Evolutionary conservation across 805 yeast species (phyloP), one percentile per base, ranked within the genome.

Genomic region (Kodamaea jinghongensis): DNA sequence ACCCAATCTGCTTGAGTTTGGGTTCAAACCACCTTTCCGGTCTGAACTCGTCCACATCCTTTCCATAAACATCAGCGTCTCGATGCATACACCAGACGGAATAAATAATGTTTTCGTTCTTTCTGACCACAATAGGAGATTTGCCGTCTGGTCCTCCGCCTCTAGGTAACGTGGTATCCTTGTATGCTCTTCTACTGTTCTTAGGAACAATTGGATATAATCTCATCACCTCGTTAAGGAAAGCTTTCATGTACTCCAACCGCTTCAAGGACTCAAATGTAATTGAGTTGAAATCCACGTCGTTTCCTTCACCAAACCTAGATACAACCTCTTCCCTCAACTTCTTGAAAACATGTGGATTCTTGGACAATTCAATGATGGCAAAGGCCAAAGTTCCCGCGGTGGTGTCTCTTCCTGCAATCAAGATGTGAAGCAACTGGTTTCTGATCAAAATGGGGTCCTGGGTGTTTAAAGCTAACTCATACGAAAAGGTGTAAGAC

Each of bases 391-490:
- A 63, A 23, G 72, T 56, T 3, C 73, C 69, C 6, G 80, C 79
- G 8, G 81, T 75, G 34, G 80, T 75, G 49, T 76, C 80, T 49
- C 81, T 64, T 22, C 79, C 79, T n/a, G 81, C 81, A 13, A 75
- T 53, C 41, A 75, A 61, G 41, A 76, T 68, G 49, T 73, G 74
- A 52, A 75, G 60, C 28, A 73, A 60, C 56, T 76, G 79, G 52
- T 73, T 77, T 35, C 79, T 62, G 43, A 75, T 67, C 12, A 65
- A 62, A 37, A 44, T 55, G 13, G 75, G 73, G 48, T 76, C 71
- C 40, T 69, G 61, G 11, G 78, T 73, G 51, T 72, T 71, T 52
- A 68, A 67, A 34, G 63, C 73, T 43, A 75, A 63, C 48, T 73
- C 79, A 35, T 65, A 61, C 41, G 75, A 64, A 53, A 75, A 74